Base-by-base conservation (phyloP, 2,329 filamentous ascomycete genomes). In the Ophiostoma sp. region DNA sequence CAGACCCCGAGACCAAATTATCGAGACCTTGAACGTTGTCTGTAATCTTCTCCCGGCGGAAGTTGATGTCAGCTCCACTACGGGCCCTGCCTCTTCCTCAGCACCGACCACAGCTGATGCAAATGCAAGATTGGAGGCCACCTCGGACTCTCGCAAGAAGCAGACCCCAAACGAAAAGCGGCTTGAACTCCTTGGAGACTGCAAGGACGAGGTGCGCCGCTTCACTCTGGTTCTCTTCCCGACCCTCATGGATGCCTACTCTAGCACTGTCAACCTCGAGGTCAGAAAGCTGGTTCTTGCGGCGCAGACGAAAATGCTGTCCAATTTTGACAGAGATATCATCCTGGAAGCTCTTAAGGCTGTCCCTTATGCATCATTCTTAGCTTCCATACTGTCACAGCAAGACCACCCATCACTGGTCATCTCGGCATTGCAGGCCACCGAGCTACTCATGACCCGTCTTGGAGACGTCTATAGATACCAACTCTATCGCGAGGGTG, bases 291-390 rank as follows among this genome's bases (percentile, higher is more conserved):
- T 97, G 80, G 95, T 99, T 2, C 84, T 99, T 44, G 92, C 89
- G 27, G 95, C 94, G n/a, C 95, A 99, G 76, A 82, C 98, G 64
- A 98, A 98, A 81, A 98, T 99, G 93, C 85, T 99, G 11, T 97
- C 93, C 15, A 97, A 97, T 74, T 81, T 99, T n/a, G 93, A 97
- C 75, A 89, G 88, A 62, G 84, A 86, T 52, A 93, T 99, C 68
- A 85, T 99, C 4, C 86, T 92, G 72, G 94, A 97, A 75, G 91
- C 94, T 10, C 81, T 99, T 39, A 90, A 90, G 35, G 87, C 92
- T 20, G 94, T 99, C 0, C 92, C 95, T 0, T 99, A 98, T 79
- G 93, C 95, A 2, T 99, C 96, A 0, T 97, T 97, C 78, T 81
- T 99, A 39, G 95, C 95, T 1, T 93, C 94, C 0, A 99, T 99